Percentiles rank a stretch among this genome's conserved stretches.
These are phyloP conservation scores for Pelargonium fulgidum DNA, from an alignment of 441 rosid genomes.

Conservation along the genomic window DNA sequence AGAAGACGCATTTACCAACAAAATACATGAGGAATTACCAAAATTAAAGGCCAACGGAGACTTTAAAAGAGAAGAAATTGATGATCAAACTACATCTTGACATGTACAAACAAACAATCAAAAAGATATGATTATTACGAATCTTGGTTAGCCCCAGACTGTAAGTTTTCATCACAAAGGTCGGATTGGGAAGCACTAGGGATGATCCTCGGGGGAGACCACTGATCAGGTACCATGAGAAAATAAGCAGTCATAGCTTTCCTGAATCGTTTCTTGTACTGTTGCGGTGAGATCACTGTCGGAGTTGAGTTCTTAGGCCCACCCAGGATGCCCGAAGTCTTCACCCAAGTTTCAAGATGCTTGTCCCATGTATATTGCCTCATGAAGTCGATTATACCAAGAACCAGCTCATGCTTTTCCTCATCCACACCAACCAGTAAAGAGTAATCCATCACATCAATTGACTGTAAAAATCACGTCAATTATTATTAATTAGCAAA, in stretches of 20 bases:
- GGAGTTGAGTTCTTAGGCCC: conserved; percentile 75
- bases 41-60: neutral
- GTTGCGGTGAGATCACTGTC: conserved; percentile 87
- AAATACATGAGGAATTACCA: neutral
- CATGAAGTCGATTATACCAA: conserved; percentile 93
- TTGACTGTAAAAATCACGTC: conserved; percentile 42
- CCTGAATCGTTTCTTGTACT: conserved; percentile 91
- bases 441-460: conserved; percentile 95
- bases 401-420: conserved; percentile 75
- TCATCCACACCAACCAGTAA: conserved; percentile 88
- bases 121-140: conserved; percentile 12
- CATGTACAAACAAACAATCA: conserved; percentile 26
- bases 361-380: conserved; percentile 87
- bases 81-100: conserved; percentile 18
- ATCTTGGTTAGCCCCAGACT: conserved; percentile 26
- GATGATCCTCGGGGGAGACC: conserved; percentile 62
- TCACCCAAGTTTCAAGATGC: conserved; percentile 92
- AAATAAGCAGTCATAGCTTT: conserved; percentile 93
- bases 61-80: neutral
- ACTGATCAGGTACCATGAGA: conserved; percentile 93
- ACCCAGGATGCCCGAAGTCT: conserved; percentile 86
- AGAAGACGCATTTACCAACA: conserved; percentile 8
- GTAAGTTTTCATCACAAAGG: conserved; percentile 47
- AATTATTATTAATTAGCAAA: neutral
- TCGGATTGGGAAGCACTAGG: conserved; percentile 55